A percentile compares a stretch with the other conserved stretches of the same genome.
These are phyloP conservation scores for Verruconis gallopava DNA, from an alignment of 2,329 filamentous ascomycete species.

Conservation along the genomic window DNA sequence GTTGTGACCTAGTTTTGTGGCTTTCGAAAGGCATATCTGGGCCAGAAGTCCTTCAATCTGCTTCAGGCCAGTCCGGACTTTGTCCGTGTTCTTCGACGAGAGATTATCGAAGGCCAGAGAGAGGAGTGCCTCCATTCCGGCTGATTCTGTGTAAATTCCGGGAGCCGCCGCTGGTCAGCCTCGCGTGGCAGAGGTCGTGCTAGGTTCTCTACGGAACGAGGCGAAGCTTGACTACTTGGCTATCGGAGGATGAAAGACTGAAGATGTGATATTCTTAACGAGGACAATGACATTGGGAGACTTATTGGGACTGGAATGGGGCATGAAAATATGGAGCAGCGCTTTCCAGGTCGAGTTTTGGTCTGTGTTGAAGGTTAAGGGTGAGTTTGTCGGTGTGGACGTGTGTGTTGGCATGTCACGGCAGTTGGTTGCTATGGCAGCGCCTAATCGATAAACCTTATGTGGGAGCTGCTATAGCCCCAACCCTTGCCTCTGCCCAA, in stretches of 20 bases:
- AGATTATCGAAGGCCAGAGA: constrained; percentile 94
- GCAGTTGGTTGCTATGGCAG: background rate
- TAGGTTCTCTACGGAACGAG: no score
- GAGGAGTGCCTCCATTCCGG: constrained; percentile 76
- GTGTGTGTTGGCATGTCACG: background rate
- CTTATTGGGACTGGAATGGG: background rate
- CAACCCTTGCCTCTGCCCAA: background rate
- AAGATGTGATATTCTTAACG: background rate
- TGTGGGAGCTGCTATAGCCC: no score
- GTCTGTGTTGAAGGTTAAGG: background rate
- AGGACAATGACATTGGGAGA: background rate
- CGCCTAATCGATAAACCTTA: background rate
- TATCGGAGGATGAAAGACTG: no score
- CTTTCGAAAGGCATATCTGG: constrained; percentile 72
- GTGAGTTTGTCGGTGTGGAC: background rate
- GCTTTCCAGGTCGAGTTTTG: no score
- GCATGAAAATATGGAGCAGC: no score
- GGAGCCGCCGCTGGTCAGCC: no score
- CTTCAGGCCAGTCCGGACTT: constrained; percentile 84
- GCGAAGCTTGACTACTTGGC: no score
- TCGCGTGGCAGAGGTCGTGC: no score
- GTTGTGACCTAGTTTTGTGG: constrained; percentile 21
- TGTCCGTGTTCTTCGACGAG: constrained; percentile 77
- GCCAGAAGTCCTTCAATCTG: constrained; percentile 90
- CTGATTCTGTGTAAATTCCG: no score